These are phyloP conservation scores for Cucurbita ficifolia DNA, from an alignment of 306 rosid species.

Conservation along the genomic window DNA sequence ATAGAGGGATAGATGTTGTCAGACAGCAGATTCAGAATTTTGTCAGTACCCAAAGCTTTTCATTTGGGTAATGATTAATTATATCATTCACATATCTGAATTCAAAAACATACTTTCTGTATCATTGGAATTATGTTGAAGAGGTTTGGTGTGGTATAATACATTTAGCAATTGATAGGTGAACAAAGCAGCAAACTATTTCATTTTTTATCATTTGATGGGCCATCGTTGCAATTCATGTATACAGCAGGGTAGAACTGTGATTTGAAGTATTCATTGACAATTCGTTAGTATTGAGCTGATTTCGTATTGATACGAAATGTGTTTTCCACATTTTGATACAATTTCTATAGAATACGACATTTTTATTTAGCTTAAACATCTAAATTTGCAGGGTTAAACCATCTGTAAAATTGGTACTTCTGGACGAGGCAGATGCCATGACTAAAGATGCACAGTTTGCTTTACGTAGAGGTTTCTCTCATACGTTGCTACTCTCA, in stretches of 20 bases:
- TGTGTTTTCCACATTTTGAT: background rate
- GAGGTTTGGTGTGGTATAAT: background rate
- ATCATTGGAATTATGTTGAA: background rate
- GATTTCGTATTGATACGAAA: background rate
- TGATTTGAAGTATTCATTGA: background rate
- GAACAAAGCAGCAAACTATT: background rate
- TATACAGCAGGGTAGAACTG: background rate
- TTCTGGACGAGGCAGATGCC: slow-evolving; percentile 94
- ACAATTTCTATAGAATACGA: background rate
- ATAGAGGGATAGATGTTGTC: slow-evolving; percentile 91
- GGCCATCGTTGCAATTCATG: background rate
- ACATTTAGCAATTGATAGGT: background rate
- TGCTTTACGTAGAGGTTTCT: slow-evolving; percentile 82
- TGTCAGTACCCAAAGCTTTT: slow-evolving; percentile 87
- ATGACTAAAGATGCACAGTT: slow-evolving; percentile 98
- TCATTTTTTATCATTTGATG: background rate
- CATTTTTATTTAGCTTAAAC: background rate
- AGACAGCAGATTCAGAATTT: slow-evolving; percentile 87
- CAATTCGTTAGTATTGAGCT: background rate
- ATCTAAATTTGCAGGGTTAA: slow-evolving; percentile 39
- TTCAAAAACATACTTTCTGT: background rate
- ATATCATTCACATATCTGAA: background rate
- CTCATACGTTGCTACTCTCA: background rate
- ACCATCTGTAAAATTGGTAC: slow-evolving; percentile 62
- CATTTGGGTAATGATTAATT: slow-evolving; percentile 51